These are phyloP conservation scores for Isatis lusitanica DNA, from an alignment of 441 rosid species.

Conservation along the genomic window DNA sequence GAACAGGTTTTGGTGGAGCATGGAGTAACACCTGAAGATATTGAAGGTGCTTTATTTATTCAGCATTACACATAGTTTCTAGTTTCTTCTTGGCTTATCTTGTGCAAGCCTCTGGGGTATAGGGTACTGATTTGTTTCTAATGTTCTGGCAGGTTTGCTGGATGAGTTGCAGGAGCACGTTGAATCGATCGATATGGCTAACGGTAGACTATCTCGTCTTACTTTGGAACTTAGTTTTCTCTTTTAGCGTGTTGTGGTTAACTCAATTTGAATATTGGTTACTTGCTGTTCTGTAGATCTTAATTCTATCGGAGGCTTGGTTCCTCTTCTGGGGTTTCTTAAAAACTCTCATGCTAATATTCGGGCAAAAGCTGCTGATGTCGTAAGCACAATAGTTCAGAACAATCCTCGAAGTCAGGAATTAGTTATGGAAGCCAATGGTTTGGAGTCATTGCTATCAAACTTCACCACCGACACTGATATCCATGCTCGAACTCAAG, in stretches of 20 bases:
- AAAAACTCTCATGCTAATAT: constrained; percentile 74
- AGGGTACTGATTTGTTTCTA: constrained; percentile 3
- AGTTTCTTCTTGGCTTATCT: not conserved
- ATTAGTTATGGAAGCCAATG: constrained; percentile 93
- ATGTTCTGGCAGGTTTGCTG: constrained; percentile 62
- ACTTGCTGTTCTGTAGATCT: constrained; percentile 55
- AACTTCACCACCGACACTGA: constrained; percentile 79
- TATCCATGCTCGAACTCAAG: constrained; percentile 66
- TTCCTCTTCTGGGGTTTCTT: constrained; percentile 76
- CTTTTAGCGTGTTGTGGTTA: not conserved
- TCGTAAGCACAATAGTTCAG: constrained; percentile 87
- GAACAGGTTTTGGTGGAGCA: constrained; percentile 80
- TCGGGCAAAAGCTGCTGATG: constrained; percentile 95
- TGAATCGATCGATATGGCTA: constrained; percentile 49
- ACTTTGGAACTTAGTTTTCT: not conserved
- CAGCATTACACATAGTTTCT: not conserved
- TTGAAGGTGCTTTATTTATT: constrained; percentile 59
- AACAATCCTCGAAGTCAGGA: constrained; percentile 92
- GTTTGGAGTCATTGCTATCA: constrained; percentile 67
- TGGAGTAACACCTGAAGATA: constrained; percentile 80
- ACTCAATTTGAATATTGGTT: not conserved
- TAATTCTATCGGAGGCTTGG: constrained; percentile 87
- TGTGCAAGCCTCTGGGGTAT: not conserved
- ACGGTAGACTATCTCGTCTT: constrained; percentile 23
- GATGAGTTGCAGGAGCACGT: constrained; percentile 97